phyloP scores from a whole-genome alignment of 495 filamentous ascomycete species.

The Penicillium cosmopolitanum region DNA sequence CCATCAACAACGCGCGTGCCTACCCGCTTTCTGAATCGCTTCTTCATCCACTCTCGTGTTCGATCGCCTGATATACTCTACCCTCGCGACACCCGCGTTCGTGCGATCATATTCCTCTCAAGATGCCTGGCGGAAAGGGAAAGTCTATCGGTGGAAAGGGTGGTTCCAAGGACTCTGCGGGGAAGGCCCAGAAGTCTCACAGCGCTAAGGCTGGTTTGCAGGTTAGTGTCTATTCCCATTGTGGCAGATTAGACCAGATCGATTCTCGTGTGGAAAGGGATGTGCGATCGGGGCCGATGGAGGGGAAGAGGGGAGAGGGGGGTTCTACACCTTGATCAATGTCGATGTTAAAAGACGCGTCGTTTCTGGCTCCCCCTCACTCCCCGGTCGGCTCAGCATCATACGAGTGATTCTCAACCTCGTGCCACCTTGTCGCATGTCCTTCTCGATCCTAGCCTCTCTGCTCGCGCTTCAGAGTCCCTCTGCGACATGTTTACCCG shows the following conservation, averaged over 20 bases:
- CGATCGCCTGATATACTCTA: slow-evolving; percentile 24
- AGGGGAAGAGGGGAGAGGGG: neutral
- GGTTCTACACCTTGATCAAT: slow-evolving; percentile 10
- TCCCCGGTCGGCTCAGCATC: slow-evolving; percentile 1
- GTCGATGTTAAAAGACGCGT: slow-evolving; percentile 27
- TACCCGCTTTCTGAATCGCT: slow-evolving; percentile 35
- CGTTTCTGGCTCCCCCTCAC: slow-evolving; percentile 23
- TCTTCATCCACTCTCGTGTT: slow-evolving; percentile 39
- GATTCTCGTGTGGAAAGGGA: slow-evolving; percentile 11
- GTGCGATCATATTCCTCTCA: slow-evolving; percentile 40
- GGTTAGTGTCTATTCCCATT: slow-evolving; percentile 63
- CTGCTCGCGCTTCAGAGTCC: neutral
- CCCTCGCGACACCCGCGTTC: slow-evolving; percentile 30
- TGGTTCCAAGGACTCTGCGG: slow-evolving; percentile 69
- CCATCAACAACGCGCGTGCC: slow-evolving; percentile 55
- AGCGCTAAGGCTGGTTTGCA: slow-evolving; percentile 97
- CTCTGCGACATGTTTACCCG: neutral
- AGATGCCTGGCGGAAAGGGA: slow-evolving; percentile 87
- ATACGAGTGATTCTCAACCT: neutral
- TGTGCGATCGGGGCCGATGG: slow-evolving; percentile 14
- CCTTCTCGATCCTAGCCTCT: neutral
- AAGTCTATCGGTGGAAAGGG: slow-evolving; percentile 96
- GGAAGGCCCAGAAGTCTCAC: slow-evolving; percentile 96
- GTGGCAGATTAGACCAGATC: neutral
- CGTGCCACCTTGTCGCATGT: slow-evolving; percentile 19